A percentile compares a stretch with the other conserved stretches of the same genome.
phyloP scores from a whole-genome alignment of 2,329 filamentous ascomycete species.

The Penicillium sp. region DNA sequence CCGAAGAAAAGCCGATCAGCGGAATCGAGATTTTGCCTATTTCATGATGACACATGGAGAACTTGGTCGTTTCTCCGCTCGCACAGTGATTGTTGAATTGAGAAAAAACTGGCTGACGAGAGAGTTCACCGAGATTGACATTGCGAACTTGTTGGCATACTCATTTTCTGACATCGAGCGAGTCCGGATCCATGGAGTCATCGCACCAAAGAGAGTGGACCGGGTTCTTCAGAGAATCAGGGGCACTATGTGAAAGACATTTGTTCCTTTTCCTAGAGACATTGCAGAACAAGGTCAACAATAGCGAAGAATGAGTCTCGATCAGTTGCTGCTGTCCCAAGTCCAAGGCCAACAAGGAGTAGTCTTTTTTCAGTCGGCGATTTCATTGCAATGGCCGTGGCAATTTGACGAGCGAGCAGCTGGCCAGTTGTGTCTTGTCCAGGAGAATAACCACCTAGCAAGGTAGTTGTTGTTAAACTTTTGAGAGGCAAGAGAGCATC shows the following conservation, averaged over 20 bases:
- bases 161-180: neutral
- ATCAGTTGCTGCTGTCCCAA: slow-evolving; percentile 48
- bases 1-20: neutral
- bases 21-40: neutral
- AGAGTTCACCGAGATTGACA: neutral
- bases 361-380: slow-evolving; percentile 62
- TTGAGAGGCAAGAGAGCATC: slow-evolving; percentile 69
- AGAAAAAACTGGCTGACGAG: neutral
- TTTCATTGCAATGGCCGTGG: slow-evolving; percentile 71
- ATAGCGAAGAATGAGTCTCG: slow-evolving; percentile 45
- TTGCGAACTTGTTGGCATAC: neutral
- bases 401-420: slow-evolving; percentile 85
- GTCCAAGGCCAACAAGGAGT: slow-evolving; percentile 59
- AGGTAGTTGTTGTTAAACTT: slow-evolving; percentile 79
- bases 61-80: neutral
- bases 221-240: neutral
- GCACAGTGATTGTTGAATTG: neutral
- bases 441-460: slow-evolving; percentile 78
- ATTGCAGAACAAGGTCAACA: slow-evolving; percentile 45
- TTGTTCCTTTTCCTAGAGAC: slow-evolving; percentile 34
- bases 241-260: too few species aligned
- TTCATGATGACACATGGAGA: neutral
- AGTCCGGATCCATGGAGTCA: neutral
- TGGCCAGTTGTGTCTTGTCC: slow-evolving; percentile 82
- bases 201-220: neutral